Conservation (phyloP, 768 basidiomycete genomes). For the Tephrocybe sp. region DNA sequence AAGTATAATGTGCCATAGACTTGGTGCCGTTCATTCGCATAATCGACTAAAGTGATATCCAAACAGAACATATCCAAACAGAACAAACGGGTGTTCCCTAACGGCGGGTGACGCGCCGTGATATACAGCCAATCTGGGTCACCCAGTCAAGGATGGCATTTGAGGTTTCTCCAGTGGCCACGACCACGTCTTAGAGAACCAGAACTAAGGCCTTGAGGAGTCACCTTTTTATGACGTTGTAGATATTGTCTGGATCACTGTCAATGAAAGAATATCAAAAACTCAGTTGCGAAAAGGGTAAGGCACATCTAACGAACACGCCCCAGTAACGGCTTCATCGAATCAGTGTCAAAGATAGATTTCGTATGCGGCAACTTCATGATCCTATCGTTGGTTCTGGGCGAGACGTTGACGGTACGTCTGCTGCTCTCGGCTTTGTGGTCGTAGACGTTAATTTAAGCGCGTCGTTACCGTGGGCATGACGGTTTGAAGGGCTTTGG, state of each 20-base stretch:
- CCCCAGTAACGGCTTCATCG: conserved; percentile 96
- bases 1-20: conserved; percentile 87
- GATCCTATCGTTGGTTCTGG: conserved; percentile 69
- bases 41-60: conserved; percentile 92
- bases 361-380: conserved; percentile 90
- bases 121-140: conserved; percentile 55
- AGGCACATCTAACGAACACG: conserved; percentile 91
- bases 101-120: conserved; percentile 66
- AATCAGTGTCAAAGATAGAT: conserved; percentile 93
- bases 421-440: conserved; percentile 15
- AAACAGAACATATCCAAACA: conserved; percentile 89
- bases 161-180: conserved; percentile 74
- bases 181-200: conserved; percentile 99
- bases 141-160: conserved; percentile 56
- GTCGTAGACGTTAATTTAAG: too few relatives aligned
- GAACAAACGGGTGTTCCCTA: conserved; percentile 80
- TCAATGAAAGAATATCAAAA: neutral
- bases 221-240: conserved; percentile 95
- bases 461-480: too few relatives aligned
- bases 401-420: conserved; percentile 66
- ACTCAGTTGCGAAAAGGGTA: too few relatives aligned
- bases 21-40: conserved; percentile 90
- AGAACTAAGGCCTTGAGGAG: conserved; percentile 94
- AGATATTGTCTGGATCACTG: conserved; percentile 88
- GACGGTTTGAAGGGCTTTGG: too few relatives aligned